Base-by-base conservation (phyloP, 371 early-diverging fungal species). In the Conidiobolus incongruus region DNA sequence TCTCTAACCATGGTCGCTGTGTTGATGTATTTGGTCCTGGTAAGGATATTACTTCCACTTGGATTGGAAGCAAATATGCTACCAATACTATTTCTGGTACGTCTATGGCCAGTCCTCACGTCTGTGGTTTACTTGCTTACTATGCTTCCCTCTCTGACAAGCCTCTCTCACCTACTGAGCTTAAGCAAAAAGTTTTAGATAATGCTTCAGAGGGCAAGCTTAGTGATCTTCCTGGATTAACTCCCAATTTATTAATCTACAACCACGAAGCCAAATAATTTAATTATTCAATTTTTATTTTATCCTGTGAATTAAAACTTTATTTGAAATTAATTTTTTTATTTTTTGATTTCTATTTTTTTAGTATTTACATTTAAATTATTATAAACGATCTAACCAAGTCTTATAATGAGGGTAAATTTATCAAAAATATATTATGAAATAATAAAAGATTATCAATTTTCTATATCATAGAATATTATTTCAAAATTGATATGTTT, bases 21-120 rank as follows among this genome's bases (percentile, higher is more conserved):
- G 89, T 91, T 29, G 89, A 94, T 60, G 72, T 96, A 24, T 89
- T 91, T 58, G 90, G 81, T 32, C 94, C 94, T 33, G 99, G 98
- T 33, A 68, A 80, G 47, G 76, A 90, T 52, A 92, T 99, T 41
- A 51, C 64, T 33, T 87, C 89, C 40, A 68, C 81, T 41, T 96
- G 91, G 91, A 82, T 73, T 52, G 86, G 87, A 20, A 66, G 68
- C 47, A 61, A 61, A 32, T 48, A 47, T 52, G 73, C 70, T 44
- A 80, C 72, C 54, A 88, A 84, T 63, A 80, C 78, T 26, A 87
- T 93, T 53, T 89, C 91, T 33, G 99, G 99, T 44, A 99, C 99
- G 13, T 87, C 91, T 34, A 99, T 99, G 99, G 99, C 99, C 26
- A 70, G 88, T 7, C 99, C 99, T 19, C 99, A 99, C 56, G 95